Evolutionary conservation across 2,329 filamentous ascomycete genomes (phyloP), one percentile per base, ranked within the genome.

Genomic region (Pseudocercospora cruenta): DNA sequence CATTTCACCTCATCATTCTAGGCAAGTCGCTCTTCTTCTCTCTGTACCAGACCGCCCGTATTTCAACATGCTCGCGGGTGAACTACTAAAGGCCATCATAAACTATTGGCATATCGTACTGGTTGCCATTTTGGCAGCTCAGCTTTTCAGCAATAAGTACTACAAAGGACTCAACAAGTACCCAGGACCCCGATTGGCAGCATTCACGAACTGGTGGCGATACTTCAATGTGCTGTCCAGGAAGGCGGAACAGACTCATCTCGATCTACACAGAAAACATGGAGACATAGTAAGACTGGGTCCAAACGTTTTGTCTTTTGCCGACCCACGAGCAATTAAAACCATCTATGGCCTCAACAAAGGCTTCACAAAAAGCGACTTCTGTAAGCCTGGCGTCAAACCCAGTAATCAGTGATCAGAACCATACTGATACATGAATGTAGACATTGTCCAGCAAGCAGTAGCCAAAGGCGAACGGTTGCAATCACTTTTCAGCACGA

Each of bases 321-420:
- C 90, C 2, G 86, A 92, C 70, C 91, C 92, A 0, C 86, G 86
- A 65, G 90, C 91, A 0, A 82, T 94, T 71, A 91, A 91, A 78
- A 81, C 82, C 10, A 94, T 95, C 53, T 96, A 95, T 76, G 91
- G 91, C 0, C 79, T 94, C 51, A 94, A 94, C 76, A 94, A 94
- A 78, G 91, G 91, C 0, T 91, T 93, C 71, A 80, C 86, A 57
- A 95, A 95, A 88, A 93, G 90, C 31, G 88, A 91, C 69, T 94
- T 94, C 76, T 94, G 65, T 67, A 62, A 47, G 64, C 19, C 5
- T 22, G 9, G 19, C 39, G 19, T 21, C 12, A 6, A 0, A 0
- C 22, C n/a, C 36, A 28, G 36, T 8, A 53, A 36, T 36, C 3
- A 21, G 47, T 22, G 22, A 19, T 36, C 19, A 2, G 22, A 6